These are phyloP conservation scores for Aspergillus fijiensis DNA, from an alignment of 2,329 filamentous ascomycete genomes.

Conservation along the genomic window DNA sequence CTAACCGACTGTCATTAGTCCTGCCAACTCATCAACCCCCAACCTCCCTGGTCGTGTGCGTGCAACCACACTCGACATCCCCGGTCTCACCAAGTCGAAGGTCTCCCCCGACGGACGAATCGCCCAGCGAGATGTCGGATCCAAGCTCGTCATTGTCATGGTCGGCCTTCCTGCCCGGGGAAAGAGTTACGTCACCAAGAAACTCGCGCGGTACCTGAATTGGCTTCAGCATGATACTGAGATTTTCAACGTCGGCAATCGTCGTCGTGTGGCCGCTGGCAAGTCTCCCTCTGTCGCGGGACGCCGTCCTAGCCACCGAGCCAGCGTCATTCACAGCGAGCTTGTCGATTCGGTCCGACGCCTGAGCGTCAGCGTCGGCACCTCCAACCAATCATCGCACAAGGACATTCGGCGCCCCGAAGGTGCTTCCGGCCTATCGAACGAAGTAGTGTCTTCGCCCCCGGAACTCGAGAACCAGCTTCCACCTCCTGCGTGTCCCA, in stretches of 20 bases:
- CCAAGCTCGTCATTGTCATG: constrained; percentile 98
- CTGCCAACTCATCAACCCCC: constrained; percentile 21
- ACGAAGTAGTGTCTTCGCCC: constrained; percentile 17
- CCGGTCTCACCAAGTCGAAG: constrained; percentile 90
- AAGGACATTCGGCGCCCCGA: constrained; percentile 17
- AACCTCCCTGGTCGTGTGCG: constrained; percentile 76
- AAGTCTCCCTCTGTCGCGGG: constrained; percentile 39
- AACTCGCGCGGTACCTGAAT: constrained; percentile 88
- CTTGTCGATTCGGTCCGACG: constrained; percentile 46
- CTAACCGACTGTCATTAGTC: constrained; percentile 17
- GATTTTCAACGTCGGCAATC: constrained; percentile 97
- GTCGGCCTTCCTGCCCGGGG: constrained; percentile 91
- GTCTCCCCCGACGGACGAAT: constrained; percentile 96
- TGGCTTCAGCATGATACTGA: constrained; percentile 95
- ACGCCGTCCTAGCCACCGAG: constrained; percentile 18
- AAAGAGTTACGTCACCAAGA: constrained; percentile 99
- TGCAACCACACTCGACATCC: constrained; percentile 94
- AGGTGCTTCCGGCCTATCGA: constrained; percentile 7
- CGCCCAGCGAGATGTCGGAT: constrained; percentile 86
- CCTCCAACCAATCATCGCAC: constrained; percentile 20
- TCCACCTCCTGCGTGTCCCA: constrained; percentile 43
- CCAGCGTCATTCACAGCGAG: constrained; percentile 39
- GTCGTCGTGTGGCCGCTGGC: constrained; percentile 73
- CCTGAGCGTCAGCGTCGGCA: constrained; percentile 42
- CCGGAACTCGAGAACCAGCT: constrained; percentile 34